phyloP scores from a whole-genome alignment of 192 early-diverging fungal genomes.

The Coemansia aciculifera region DNA sequence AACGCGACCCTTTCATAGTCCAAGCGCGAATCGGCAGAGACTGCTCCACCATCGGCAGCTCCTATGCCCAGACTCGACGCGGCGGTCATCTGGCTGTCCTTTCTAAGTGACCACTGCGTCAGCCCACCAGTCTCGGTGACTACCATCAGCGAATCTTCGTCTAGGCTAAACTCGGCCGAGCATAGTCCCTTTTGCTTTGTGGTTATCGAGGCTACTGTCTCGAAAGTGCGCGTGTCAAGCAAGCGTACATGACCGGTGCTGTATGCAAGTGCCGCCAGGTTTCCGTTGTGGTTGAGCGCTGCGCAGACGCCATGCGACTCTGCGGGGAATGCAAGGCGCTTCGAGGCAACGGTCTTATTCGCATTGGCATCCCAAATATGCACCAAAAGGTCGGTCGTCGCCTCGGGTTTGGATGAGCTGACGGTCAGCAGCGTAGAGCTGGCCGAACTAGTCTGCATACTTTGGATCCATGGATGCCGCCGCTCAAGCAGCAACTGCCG shows the following conservation, averaged over 20 bases:
- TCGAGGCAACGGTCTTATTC: conserved; percentile 23
- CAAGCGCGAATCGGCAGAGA: conserved; percentile 32
- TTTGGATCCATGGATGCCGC: conserved; percentile 46
- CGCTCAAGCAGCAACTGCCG: conserved; percentile 30
- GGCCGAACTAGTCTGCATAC: conserved; percentile 38
- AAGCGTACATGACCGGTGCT: conserved; percentile 37
- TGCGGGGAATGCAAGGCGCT: conserved; percentile 15
- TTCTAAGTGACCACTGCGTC: conserved; percentile 53
- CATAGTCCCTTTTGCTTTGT: conserved; percentile 39
- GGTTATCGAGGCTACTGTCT: conserved; percentile 35
- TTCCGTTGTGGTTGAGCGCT: conserved; percentile 52
- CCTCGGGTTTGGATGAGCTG: conserved; percentile 47
- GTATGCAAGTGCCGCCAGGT: conserved; percentile 40
- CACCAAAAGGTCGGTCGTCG: conserved; percentile 34
- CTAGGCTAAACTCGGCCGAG: conserved; percentile 35
- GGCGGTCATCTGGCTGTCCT: conserved; percentile 38
- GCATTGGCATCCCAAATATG: conserved; percentile 51
- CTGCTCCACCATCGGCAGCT: background rate
- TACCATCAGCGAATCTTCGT: conserved; percentile 44
- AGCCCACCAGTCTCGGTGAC: conserved; percentile 48
- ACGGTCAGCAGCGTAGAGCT: conserved; percentile 45
- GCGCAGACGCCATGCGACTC: conserved; percentile 50
- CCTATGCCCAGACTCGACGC: conserved; percentile 39
- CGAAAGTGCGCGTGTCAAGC: conserved; percentile 44
- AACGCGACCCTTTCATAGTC: conserved; percentile 44